Evolutionary conservation across 2,329 filamentous ascomycete species (phyloP).

Genomic region (Aspergillus sclerotialis): DNA sequence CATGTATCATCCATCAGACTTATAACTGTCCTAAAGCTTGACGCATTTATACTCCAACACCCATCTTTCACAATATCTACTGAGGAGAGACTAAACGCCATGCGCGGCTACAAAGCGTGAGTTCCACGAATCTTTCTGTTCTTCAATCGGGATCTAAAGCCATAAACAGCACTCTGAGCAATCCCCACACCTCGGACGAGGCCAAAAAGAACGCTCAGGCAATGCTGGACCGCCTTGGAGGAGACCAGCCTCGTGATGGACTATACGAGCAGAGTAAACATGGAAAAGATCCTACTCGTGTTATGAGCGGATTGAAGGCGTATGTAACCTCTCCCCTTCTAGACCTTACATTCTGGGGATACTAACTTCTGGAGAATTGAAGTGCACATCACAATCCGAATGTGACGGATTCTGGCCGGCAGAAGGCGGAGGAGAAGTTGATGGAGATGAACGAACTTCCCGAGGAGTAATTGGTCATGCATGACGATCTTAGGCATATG

Average conservation of each 20-base stretch:
- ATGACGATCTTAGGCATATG: too few relatives aligned
- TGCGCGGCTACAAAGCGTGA: too few relatives aligned
- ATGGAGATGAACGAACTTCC: slow-evolving; percentile 3
- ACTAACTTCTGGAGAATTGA: neutral
- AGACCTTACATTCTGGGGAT: neutral
- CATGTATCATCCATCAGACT: too few relatives aligned
- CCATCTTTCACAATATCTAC: too few relatives aligned
- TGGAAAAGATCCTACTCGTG: slow-evolving; percentile 11
- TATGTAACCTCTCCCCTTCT: slow-evolving; percentile 2
- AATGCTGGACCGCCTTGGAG: slow-evolving; percentile 11
- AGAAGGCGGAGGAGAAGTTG: slow-evolving; percentile 3
- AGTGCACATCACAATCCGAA: slow-evolving; percentile 6
- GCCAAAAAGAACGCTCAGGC: slow-evolving; percentile 13
- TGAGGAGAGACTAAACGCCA: too few relatives aligned
- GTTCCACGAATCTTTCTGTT: too few relatives aligned
- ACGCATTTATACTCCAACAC: too few relatives aligned
- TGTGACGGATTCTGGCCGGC: slow-evolving; percentile 3
- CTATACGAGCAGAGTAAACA: slow-evolving; percentile 7
- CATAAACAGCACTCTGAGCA: slow-evolving; percentile 12
- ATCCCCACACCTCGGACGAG: slow-evolving; percentile 12
- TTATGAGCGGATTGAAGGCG: slow-evolving; percentile 13
- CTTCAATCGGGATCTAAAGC: too few relatives aligned
- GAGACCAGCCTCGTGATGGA: slow-evolving; percentile 8
- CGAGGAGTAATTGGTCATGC: slow-evolving; percentile 6
- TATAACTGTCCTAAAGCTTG: too few relatives aligned